These are phyloP conservation scores for Nemania diffusa DNA, from an alignment of 2,329 filamentous ascomycete species.

Conservation along the genomic window DNA sequence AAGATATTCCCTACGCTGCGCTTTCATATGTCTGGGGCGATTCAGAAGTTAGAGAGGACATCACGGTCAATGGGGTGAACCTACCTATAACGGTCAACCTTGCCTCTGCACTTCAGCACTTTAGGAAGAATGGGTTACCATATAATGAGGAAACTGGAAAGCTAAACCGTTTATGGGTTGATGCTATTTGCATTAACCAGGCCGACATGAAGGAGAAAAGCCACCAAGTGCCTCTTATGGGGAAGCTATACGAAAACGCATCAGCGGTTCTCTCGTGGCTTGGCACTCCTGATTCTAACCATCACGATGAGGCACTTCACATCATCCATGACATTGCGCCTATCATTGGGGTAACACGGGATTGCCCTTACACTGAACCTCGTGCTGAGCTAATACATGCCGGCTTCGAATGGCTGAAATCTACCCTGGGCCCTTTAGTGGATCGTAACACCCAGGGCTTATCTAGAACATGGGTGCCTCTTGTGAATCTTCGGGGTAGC, in stretches of 20 bases:
- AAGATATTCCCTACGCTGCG: background rate
- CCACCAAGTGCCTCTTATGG: background rate
- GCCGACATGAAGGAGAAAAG: background rate
- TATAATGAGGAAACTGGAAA: background rate
- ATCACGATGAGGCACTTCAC: background rate
- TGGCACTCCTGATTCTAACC: background rate
- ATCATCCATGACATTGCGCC: background rate
- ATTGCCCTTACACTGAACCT: no score
- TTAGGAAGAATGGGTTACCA: background rate
- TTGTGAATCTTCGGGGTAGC: background rate
- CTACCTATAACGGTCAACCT: background rate
- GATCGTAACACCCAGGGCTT: background rate
- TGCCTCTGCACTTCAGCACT: background rate
- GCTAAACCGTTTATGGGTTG: background rate
- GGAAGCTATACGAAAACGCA: background rate
- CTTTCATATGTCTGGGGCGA: background rate
- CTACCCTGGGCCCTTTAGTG: background rate
- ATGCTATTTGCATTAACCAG: background rate
- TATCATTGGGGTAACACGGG: background rate
- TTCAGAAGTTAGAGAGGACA: background rate
- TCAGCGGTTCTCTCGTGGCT: slow-evolving; percentile 4
- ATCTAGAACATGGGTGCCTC: background rate
- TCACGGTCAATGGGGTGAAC: background rate
- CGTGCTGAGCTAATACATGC: no score
- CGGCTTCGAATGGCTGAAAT: background rate